Percentiles rank a stretch among this genome's conserved stretches.
Conservation (phyloP, 2,329 filamentous ascomycete species). For the Leptodontidium sp. region DNA sequence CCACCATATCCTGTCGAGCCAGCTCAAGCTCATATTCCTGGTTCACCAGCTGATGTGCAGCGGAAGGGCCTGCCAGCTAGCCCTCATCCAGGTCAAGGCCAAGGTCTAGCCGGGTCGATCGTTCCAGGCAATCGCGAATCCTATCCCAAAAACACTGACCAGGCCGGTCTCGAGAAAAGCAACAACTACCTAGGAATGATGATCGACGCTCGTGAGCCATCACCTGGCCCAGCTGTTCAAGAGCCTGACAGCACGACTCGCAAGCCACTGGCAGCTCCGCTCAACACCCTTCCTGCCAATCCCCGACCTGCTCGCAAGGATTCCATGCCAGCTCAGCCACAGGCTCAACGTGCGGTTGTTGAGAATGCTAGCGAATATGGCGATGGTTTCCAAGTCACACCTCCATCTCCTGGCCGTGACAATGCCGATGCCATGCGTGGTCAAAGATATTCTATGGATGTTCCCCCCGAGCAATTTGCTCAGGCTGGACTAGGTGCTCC, state of each 20-base stretch:
- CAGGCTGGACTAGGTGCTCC: constrained; percentile 61
- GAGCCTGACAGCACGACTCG: constrained; percentile 12
- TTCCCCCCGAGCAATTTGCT: constrained; percentile 48
- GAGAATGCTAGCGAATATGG: constrained; percentile 63
- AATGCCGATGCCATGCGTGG: constrained; percentile 35
- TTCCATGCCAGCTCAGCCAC: constrained; percentile 39
- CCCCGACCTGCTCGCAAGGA: constrained; percentile 49
- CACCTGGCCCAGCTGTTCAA: constrained; percentile 20
- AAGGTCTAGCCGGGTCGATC: not conserved
- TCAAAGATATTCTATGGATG: constrained; percentile 48
- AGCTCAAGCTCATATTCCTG: constrained; percentile 36
- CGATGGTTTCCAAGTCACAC: constrained; percentile 56
- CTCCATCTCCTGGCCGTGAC: constrained; percentile 52
- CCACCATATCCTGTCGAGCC: constrained; percentile 39
- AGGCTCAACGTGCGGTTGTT: constrained; percentile 45
- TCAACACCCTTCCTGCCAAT: constrained; percentile 45
- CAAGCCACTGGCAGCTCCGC: constrained; percentile 39
- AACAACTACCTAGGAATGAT: constrained; percentile 45
- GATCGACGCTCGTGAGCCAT: constrained; percentile 33
- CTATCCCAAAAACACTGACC: constrained; percentile 25
- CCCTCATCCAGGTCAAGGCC: constrained; percentile 25
- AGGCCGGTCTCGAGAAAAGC: constrained; percentile 38
- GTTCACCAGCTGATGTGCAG: constrained; percentile 24
- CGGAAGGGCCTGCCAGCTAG: constrained; percentile 37
- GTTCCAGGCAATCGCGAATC: constrained; percentile 30